Evolutionary conservation across 345 rosid genomes (phyloP), one percentile per base, ranked within the genome.

Genomic region (Aquilaria yunnanensis): DNA sequence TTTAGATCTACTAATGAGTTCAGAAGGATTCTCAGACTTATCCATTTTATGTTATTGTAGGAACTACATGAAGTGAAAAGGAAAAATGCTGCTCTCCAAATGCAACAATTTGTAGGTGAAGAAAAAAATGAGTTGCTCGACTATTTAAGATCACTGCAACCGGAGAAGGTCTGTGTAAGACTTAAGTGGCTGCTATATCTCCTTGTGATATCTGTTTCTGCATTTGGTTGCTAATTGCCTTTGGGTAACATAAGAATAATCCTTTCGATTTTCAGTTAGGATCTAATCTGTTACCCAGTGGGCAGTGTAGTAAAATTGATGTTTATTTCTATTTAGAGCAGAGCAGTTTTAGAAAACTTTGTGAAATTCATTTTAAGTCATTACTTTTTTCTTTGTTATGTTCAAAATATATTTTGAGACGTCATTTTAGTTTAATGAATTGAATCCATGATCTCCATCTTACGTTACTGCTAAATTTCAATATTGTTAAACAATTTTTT

Each of bases 61-160:
- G 95, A 93, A 76, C 84, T 93, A 30, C 77, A 76, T 74, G 95
- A 93, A 70, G 79, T 81, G 67, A 79, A 85, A 78, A 83, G 96
- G 72, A 88, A 85, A 78, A 93, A 77, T 62, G 90, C 88, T 62
- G 98, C 98, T 65, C 88, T 93, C 73, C 98, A 90, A 68, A 90
- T 93, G 98, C 98, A 90, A 69, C 98, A 88, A 69, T 90, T 93
- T 77, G 98, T 93, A 56, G 95, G 98, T 0, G 98, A 93, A 84
- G 98, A 93, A 82, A 88, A 86, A 85, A 93, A 93, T 70, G 98
- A 93, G 82, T 72, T 90, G 68, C 75, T 93, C 70, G 98, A 93
- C 80, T 93, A 90, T 75, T 78, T 93, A 75, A 80, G 98, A 75
- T 93, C 97, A 5, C 69, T 93, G 59, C 86, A 86, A 73, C 98